Base-by-base conservation (phyloP, 345 rosid genomes). In the Rubroshorea leprosula region DNA sequence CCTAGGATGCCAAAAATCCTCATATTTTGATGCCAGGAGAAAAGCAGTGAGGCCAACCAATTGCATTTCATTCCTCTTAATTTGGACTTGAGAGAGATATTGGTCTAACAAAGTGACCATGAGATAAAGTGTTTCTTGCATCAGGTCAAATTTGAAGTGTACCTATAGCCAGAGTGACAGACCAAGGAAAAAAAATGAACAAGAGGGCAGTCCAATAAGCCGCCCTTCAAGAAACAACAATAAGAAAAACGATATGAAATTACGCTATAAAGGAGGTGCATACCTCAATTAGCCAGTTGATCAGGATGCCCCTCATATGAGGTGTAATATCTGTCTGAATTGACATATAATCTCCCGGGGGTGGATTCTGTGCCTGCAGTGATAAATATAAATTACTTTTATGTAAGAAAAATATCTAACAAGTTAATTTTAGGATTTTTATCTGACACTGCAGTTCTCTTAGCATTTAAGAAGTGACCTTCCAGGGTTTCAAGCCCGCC, bases 221-320 rank as follows among this genome's bases (percentile, higher is more conserved):
- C 13, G 31, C 47, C 16, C 4, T 6, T 7, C 13, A 50, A 61
- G n/a, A 69, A 38, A 24, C 12, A 41, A 22, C 1, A 23, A 9
- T 1, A 62, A 24, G 35, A 61, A 44, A 57, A 21, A 64, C 47
- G 35, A 47, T 51, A 47, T 53, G 63, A 23, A 22, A 26, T 51
- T 49, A 61, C 49, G 22, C 23, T 50, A 9, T 26, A 41, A 14
- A 39, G 44, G 59, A 51, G 48, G 60, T n/a, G 59, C 23, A 50
- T 75, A 93, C 99, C 78, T 93, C 99, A 71, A 89, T 69, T 54
- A 93, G 83, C 99, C 99, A 93, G 76, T 93, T 93, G 78, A 93
- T 71, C 76, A 93, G 72, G 60, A 93, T 79, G 73, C 90, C 88
- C 68, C 99, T 84, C 77, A 86, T 86, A 46, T 57, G 73, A 68